Evolutionary conservation across 176 grass and related monocot species (phyloP).

Genomic region (Juncus inflexus): DNA sequence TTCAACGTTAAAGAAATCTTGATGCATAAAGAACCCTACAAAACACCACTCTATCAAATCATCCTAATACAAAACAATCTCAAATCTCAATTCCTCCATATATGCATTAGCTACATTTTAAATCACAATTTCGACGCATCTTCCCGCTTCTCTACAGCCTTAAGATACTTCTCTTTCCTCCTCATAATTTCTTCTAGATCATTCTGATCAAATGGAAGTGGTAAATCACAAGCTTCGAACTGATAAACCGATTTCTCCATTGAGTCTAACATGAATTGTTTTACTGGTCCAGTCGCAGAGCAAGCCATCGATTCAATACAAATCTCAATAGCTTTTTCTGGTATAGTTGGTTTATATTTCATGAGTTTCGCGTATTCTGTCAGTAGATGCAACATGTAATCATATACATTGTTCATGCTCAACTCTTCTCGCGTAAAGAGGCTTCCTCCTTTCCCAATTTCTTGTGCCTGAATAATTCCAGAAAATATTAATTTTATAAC

Average conservation of each 20-base stretch:
- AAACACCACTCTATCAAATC: too few relatives aligned
- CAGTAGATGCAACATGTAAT: constrained; percentile 90
- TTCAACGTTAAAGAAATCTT: too few relatives aligned
- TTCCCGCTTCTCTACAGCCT: not conserved
- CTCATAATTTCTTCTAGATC: constrained; percentile 28
- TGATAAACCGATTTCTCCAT: constrained; percentile 45
- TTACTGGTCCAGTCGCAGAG: not conserved
- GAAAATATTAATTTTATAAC: not conserved
- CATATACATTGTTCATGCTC: constrained; percentile 75
- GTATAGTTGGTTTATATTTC: constrained; percentile 66
- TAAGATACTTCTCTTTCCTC: not conserved
- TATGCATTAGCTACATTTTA: too few relatives aligned
- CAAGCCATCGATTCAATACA: constrained; percentile 65
- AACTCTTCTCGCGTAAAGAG: constrained; percentile 46
- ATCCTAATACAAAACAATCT: too few relatives aligned
- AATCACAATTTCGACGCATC: not conserved
- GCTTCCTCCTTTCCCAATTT: constrained; percentile 42
- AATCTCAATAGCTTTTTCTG: constrained; percentile 56
- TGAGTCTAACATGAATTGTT: constrained; percentile 58
- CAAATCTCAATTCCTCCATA: too few relatives aligned
- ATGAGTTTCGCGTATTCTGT: constrained; percentile 55
- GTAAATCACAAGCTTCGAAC: constrained; percentile 46
- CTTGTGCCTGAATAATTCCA: constrained; percentile 27
- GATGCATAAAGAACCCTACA: too few relatives aligned
- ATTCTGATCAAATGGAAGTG: constrained; percentile 39